Conservation (phyloP, 1,139 yeast genomes). For the Lodderomyces beijingensis region DNA sequence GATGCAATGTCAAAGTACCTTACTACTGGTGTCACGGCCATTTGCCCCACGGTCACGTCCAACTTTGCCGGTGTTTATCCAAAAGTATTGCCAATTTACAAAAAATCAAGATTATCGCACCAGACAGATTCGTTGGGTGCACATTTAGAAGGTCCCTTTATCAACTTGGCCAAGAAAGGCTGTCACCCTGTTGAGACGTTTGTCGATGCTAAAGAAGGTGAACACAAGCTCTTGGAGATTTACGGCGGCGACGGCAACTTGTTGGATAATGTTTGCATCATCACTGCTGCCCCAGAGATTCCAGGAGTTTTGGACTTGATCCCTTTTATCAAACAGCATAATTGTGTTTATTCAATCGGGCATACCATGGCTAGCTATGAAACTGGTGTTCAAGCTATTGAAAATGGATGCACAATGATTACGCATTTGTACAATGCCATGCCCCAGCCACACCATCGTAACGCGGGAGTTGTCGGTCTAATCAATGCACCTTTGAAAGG, state of each 20-base stretch:
- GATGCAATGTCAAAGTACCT: constrained; percentile 49
- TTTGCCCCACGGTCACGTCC: constrained; percentile 60
- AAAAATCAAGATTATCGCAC: constrained; percentile 27
- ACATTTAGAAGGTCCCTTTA: constrained; percentile 65
- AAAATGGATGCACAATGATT: constrained; percentile 54
- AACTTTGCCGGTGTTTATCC: constrained; percentile 50
- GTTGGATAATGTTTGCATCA: constrained; percentile 42
- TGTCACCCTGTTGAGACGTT: constrained; percentile 61
- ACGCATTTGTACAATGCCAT: constrained; percentile 66
- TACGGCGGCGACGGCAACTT: constrained; percentile 44
- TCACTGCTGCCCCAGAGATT: constrained; percentile 63
- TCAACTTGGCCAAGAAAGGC: constrained; percentile 53
- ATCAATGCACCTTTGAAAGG: constrained; percentile 34
- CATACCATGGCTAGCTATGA: constrained; percentile 51
- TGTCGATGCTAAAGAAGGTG: constrained; percentile 41
- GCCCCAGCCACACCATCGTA: constrained; percentile 65
- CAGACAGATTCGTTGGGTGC: constrained; percentile 57
- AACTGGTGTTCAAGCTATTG: constrained; percentile 47
- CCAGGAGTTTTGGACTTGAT: constrained; percentile 51
- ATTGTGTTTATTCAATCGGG: constrained; percentile 51
- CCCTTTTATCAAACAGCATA: constrained; percentile 31
- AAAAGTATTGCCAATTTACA: constrained; percentile 46
- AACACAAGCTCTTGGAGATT: constrained; percentile 33
- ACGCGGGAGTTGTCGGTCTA: constrained; percentile 57
- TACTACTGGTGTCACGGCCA: constrained; percentile 54